Base-by-base conservation (phyloP, 2,329 filamentous ascomycete genomes). In the Fusarium nygamai region DNA sequence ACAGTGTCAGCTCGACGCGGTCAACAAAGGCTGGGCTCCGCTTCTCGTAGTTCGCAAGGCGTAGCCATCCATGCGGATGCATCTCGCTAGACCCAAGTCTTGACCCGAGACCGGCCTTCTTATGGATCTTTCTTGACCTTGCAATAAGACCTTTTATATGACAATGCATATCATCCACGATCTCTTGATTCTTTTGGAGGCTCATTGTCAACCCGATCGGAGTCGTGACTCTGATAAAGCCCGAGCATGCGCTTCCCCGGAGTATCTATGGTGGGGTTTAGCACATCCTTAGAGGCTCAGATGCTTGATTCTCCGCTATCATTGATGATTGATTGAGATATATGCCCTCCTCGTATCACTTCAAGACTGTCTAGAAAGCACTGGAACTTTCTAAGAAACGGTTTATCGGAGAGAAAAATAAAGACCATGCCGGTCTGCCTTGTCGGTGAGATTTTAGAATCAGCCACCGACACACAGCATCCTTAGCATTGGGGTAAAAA, bases 31-130 rank as follows among this genome's bases (percentile, higher is more conserved):
- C 56, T 69, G 63, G 68, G 72, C 77, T 78, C 77, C 77, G 73
- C 77, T 78, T 74, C 74, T 78, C 71, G 77, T 79, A 71, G 51
- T 78, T 78, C 73, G 61, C 73, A 79, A 79, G 77, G 77, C 77
- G 77, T 62, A 71, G 56, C 67, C 64, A 64, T 54, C 53, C 62
- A 68, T 74, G 51, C 60, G 56, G 31, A 47, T 64, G 54, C 70
- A 54, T 61, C 61, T 48, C 39, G 47, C 33, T 64, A 63, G 44
- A 61, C 46, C 50, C 27, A 38, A 38, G n/a, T 53, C 16, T 62
- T 48, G 33, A 60, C 50, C 76, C 76, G 76, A 78, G 63, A 78
- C 75, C 76, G 75, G 76, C 67, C 66, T 69, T 68, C 33, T 20
- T 51, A 44, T 47, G 67, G 44, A 43, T 50, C 39, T 33, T 63